Conservation (phyloP, 257 asterid genomes). For the Plantago major region DNA sequence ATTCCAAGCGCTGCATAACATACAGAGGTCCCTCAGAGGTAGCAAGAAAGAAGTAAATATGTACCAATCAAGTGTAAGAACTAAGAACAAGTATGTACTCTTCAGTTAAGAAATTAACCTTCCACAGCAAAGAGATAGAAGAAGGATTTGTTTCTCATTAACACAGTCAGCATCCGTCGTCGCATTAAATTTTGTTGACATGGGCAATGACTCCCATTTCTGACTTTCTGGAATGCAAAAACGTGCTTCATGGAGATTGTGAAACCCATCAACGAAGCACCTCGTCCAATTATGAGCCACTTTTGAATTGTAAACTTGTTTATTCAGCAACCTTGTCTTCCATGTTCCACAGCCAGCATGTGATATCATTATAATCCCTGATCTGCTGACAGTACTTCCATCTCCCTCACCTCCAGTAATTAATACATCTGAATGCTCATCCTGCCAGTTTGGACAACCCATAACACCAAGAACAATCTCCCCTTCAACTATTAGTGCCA, state of each 20-base stretch:
- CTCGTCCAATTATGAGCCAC: conserved; percentile 50
- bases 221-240: conserved; percentile 87
- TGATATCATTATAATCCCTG: conserved; percentile 76
- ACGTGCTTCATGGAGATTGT: conserved; percentile 46
- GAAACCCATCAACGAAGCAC: conserved; percentile 65
- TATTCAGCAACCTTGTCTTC: conserved; percentile 48
- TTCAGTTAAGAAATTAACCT: conserved; percentile 43
- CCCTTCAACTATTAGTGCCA: conserved; percentile 89
- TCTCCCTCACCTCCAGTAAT: conserved; percentile 24
- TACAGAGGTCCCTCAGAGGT: too few species aligned
- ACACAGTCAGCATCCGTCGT: conserved; percentile 37
- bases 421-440: conserved; percentile 26
- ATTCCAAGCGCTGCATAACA: too few species aligned
- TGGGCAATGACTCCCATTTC: conserved; percentile 81
- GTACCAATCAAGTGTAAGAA: not conserved
- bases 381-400: conserved; percentile 28
- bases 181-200: conserved; percentile 50
- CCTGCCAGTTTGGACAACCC: conserved; percentile 96
- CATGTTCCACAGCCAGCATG: conserved; percentile 94
- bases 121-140: conserved; percentile 85
- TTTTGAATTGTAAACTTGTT: conserved; percentile 16
- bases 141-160: conserved; percentile 59
- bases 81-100: conserved; percentile 7
- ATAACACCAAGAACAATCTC: conserved; percentile 88
- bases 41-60: not conserved